Base-by-base conservation (phyloP, 441 rosid species). In the Capsella rubella region DNA sequence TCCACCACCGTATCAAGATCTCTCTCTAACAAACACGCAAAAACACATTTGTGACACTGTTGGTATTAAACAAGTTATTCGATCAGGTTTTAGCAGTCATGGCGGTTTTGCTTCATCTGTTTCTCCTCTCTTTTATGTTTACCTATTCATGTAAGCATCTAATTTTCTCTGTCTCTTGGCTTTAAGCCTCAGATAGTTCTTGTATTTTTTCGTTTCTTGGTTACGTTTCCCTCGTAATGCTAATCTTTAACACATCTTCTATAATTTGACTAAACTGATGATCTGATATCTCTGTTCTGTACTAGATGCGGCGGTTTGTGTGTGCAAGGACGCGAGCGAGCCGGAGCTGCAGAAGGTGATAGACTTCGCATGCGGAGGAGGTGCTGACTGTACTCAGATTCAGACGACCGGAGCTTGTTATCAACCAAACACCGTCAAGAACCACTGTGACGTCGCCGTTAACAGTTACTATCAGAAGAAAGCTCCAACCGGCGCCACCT, bases 341-440 rank as follows among this genome's bases (percentile, higher is more conserved):
- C 10, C 49, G 37, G 82, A 50, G 5, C 85, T 91, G 1, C 99
- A 95, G 82, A 95, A 87, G 69, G 52, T 79, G 11, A 21, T 95
- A 21, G 99, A 95, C 80, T 95, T 86, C 67, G 98, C 99, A 5
- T 92, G 99, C 73, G 98, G 96, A 80, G 82, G 89, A 61, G 99
- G 99, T 59, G 98, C 97, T 35, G 99, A 95, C 49, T 95, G 98
- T 76, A 31, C 84, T 2, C 73, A 80, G 35, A 93, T 93, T 81
- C 73, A 74, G 39, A 88, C 83, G 77, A 84, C 28, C 61, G 99
- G 97, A 13, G 76, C 76, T 35, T 95, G 99, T 76, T 95, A 53
- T 73, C 82, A 85, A 42, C 99, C 97, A 49, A 89, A 95, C 86
- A 87, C 94, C 61, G 62, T 93, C 15, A 93, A 89, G 75, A 90